phyloP scores from a whole-genome alignment of 441 rosid species.

The Sinapis alba region DNA sequence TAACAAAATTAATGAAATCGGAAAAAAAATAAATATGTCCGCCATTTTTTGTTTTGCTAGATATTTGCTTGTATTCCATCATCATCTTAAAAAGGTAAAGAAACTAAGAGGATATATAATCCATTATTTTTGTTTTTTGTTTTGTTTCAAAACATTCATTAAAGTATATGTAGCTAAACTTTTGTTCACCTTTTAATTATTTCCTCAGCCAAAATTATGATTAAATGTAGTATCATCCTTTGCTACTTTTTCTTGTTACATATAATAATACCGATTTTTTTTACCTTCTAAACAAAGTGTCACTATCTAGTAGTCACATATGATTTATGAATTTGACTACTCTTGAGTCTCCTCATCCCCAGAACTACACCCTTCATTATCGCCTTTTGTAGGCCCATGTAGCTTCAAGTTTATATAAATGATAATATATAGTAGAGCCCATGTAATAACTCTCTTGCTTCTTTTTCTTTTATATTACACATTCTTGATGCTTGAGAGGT shows the following conservation, averaged over 20 bases:
- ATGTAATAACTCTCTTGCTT: slow-evolving; percentile 5
- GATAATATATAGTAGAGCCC: neutral
- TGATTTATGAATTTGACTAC: neutral
- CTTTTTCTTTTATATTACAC: neutral
- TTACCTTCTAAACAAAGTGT: neutral
- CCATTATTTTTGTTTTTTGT: neutral
- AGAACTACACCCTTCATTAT: slow-evolving; percentile 3
- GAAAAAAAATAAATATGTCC: neutral
- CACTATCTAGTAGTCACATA: neutral
- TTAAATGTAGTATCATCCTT: neutral
- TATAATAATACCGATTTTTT: neutral
- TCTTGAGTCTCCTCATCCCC: neutral
- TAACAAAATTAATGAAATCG: neutral
- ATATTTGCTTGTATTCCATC: neutral
- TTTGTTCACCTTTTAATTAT: neutral
- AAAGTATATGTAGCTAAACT: neutral
- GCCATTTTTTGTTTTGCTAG: neutral
- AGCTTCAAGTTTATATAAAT: neutral
- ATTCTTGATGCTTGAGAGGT: slow-evolving; percentile 18
- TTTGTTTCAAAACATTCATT: neutral
- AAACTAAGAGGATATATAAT: neutral
- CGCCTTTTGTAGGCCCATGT: neutral
- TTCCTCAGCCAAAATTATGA: neutral
- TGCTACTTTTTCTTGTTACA: neutral
- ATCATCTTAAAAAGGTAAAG: neutral